Base-by-base conservation (phyloP, 1,139 yeast species). In the Diutina siamensis region DNA sequence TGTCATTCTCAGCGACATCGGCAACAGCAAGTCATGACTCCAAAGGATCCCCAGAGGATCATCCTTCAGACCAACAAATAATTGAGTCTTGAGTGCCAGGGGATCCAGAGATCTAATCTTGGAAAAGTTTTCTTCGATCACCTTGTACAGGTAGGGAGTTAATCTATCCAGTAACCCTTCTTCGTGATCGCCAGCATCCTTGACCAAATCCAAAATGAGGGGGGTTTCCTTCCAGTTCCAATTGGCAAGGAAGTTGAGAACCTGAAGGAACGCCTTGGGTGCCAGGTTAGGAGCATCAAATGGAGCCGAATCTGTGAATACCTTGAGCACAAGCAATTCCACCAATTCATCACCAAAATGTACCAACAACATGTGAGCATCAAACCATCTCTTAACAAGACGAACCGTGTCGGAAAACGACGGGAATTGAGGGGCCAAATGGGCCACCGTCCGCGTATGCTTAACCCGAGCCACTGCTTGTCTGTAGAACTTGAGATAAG, bases 211-310 rank as follows among this genome's bases (percentile, higher is more conserved):
- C 52, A 92, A 65, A 47, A 89, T 74, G 51, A 92, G 64, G 1
- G 95, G 83, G 44, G 82, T 88, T 52, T 84, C 94, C 55, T 78
- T 81, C 98, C 98, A 92, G 60, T 92, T 89, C 98, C 98, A 94
- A 40, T 65, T 65, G 15, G 95, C 74, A 42, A 92, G 63, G 56
- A 83, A 85, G 46, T 75, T 71, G 41, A 94, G 62, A 19, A 82
- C 74, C 49, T 94, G 81, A 50, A 85, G 68, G 57, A 92, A 87
- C 13, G 96, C 98, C 49, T 82, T 74, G 52, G 78, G 81, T 8
- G 83, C 79, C 44, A 94, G 80, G 44, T 83, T 76, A 2, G 98
- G 97, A 2, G 78, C 72, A 1, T 78, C 71, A 61, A 75, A 88
- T 22, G 97, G 95, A 0, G 86, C 80, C 15, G 92, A 82, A 56